A percentile compares a stretch with the other conserved stretches of the same genome.
These are phyloP conservation scores for Phylloporus rhodoxanthus DNA, from an alignment of 768 basidiomycete species.

Conservation along the genomic window DNA sequence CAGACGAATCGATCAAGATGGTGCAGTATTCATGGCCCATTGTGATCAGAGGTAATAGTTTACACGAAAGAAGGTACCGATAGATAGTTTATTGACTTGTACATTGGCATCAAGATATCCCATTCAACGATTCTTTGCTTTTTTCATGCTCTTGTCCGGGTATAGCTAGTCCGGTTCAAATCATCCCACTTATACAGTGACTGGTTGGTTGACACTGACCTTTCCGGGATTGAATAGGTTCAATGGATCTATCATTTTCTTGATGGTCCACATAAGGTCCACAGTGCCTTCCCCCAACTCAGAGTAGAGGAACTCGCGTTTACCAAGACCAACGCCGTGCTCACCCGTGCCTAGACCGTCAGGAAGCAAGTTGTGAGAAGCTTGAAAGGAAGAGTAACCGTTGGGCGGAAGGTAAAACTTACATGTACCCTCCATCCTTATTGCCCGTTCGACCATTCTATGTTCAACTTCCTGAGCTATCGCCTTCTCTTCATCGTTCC, in stretches of 20 bases:
- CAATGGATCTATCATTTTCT: slow-evolving; percentile 66
- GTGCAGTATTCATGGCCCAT: no score
- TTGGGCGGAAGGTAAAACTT: slow-evolving; percentile 13
- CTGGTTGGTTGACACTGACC: slow-evolving; percentile 31
- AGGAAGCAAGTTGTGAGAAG: neutral
- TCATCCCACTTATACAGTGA: neutral
- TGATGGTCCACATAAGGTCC: slow-evolving; percentile 77
- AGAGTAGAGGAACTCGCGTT: slow-evolving; percentile 70
- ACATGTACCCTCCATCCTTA: slow-evolving; percentile 73
- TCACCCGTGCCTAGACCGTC: slow-evolving; percentile 59
- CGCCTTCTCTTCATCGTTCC: slow-evolving; percentile 47
- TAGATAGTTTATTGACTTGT: neutral
- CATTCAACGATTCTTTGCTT: neutral
- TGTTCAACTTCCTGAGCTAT: slow-evolving; percentile 43
- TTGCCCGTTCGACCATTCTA: slow-evolving; percentile 62
- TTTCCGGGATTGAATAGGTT: slow-evolving; percentile 83
- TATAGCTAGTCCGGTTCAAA: slow-evolving; percentile 10
- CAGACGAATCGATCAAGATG: no score
- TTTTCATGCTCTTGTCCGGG: slow-evolving; percentile 23
- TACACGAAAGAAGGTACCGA: neutral
- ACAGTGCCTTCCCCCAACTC: slow-evolving; percentile 84
- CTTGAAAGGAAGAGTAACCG: neutral
- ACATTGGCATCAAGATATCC: neutral
- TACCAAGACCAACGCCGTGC: slow-evolving; percentile 85
- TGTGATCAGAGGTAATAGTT: no score